Percentiles rank a stretch among this genome's conserved stretches.
Evolutionary conservation across 495 filamentous ascomycete species (phyloP).

Genomic region (Aspergillus nanangensis): DNA sequence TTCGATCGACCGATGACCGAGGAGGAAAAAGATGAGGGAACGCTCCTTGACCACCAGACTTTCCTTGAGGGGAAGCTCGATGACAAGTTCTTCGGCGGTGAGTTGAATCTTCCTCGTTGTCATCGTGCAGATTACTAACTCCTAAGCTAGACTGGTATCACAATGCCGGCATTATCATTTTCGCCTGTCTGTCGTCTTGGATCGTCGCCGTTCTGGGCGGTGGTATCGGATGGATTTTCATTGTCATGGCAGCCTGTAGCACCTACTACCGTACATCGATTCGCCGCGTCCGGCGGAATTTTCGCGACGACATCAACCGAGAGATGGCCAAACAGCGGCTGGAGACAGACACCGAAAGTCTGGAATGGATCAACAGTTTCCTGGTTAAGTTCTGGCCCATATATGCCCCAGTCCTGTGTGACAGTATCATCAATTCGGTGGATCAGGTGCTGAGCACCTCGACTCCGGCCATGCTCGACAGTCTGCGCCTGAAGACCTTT

Average conservation of each 20-base stretch:
- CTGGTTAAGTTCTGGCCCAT: conserved; percentile 99
- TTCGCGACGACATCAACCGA: conserved; percentile 89
- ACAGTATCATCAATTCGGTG: conserved; percentile 86
- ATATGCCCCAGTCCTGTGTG: conserved; percentile 86
- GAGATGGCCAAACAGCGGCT: conserved; percentile 86
- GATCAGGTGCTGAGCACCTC: conserved; percentile 91
- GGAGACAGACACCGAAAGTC: conserved; percentile 86
- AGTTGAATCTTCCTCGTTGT: conserved; percentile 21
- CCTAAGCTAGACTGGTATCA: conserved; percentile 93
- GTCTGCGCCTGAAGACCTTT: conserved; percentile 85
- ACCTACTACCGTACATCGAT: conserved; percentile 98
- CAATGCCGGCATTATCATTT: conserved; percentile 86
- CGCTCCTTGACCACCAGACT: conserved; percentile 79
- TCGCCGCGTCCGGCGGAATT: conserved; percentile 89
- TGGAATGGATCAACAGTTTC: conserved; percentile 99
- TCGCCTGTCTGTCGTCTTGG: conserved; percentile 90
- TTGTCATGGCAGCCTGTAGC: conserved; percentile 85
- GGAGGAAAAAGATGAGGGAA: conserved; percentile 53
- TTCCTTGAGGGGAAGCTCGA: conserved; percentile 79
- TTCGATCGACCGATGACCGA: conserved; percentile 61
- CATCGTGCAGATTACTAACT: not conserved
- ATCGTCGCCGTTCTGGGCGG: conserved; percentile 82
- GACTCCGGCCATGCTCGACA: conserved; percentile 90
- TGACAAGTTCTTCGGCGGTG: conserved; percentile 90
- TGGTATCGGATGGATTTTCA: conserved; percentile 86